Base-by-base conservation (phyloP, 139 green algal genomes). In the Coelastrella sp. region DNA sequence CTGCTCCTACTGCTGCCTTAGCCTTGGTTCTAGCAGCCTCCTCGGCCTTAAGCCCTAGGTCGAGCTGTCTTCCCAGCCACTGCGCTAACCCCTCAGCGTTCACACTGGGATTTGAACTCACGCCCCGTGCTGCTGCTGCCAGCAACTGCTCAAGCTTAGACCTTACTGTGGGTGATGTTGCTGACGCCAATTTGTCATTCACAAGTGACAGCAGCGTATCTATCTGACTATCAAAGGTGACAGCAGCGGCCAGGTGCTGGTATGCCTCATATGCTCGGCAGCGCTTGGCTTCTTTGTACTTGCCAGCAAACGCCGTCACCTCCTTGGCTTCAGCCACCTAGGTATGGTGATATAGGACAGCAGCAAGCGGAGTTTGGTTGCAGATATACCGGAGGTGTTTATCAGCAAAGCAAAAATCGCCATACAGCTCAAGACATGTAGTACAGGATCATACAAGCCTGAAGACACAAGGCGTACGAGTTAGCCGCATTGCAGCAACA, bases 211-310 rank as follows among this genome's bases (percentile, higher is more conserved):
- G 74, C 67, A 92, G 73, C 35, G 50, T 38, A 4, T 72, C 32
- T 32, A 77, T 87, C 40, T 60, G 71, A 1, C 40, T 71, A 35
- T 75, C 68, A 74, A 98, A 96, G 19, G 89, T 96, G 87, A 94
- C 73, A 43, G 85, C 37, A 0, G 67, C 50, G 1, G 94, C 93
- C 30, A 98, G 90, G 62, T 96, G 81, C 90, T 94, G 88, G 85
- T 92, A 98, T 30, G 88, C 93, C 53, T 95, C 93, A 82, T 96
- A 93, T 21, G 88, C 94, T 7, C 92, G 85, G 76, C 88, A 91
- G 32, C 86, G 80, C 84, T 95, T 95, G 30, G 93, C 93, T 69
- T 98, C 94, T 83, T 96, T 96, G 90, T 96, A 93, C n/a, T 89
- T 90, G 13, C 74, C 85, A 3, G 91, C 88, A 88, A 98, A 97